These are phyloP conservation scores for Escovopsis sp. DNA, from an alignment of 2,329 filamentous ascomycete genomes.

Conservation along the genomic window DNA sequence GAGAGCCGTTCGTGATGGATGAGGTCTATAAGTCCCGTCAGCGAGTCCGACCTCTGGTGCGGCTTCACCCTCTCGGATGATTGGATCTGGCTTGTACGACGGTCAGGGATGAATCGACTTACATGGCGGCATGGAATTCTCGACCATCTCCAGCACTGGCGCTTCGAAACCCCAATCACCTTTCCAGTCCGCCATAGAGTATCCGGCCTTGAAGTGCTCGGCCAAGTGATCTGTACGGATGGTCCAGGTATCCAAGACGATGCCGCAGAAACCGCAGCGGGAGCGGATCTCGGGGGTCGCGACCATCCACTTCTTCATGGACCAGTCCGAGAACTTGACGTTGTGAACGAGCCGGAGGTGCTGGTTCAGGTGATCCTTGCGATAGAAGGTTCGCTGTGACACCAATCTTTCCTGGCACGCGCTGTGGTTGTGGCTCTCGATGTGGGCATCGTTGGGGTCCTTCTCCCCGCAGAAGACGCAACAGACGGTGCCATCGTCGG, in stretches of 20 bases:
- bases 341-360: conserved; percentile 48
- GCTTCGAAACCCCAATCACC: conserved; percentile 54
- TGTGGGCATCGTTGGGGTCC: conserved; percentile 25
- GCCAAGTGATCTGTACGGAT: conserved; percentile 46
- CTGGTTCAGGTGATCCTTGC: conserved; percentile 52
- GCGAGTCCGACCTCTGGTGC: conserved; percentile 19
- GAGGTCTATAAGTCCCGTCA: conserved; percentile 37
- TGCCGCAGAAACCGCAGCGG: conserved; percentile 49
- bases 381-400: conserved; percentile 49
- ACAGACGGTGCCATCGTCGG: conserved; percentile 39
- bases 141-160: conserved; percentile 45
- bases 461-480: conserved; percentile 46
- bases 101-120: conserved; percentile 30
- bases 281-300: conserved; percentile 45
- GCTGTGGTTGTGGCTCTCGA: conserved; percentile 26
- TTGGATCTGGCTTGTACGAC: conserved; percentile 35
- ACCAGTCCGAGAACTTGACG: conserved; percentile 45
- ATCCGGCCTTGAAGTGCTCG: conserved; percentile 52
- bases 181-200: conserved; percentile 54
- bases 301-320: conserved; percentile 49
- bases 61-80: conserved; percentile 19
- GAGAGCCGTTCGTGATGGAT: conserved; percentile 47
- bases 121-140: conserved; percentile 53
- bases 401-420: conserved; percentile 50
- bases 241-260: conserved; percentile 46